Conservation (phyloP, 2,329 filamentous ascomycete species). For the Cladosporium cucumerinum region DNA sequence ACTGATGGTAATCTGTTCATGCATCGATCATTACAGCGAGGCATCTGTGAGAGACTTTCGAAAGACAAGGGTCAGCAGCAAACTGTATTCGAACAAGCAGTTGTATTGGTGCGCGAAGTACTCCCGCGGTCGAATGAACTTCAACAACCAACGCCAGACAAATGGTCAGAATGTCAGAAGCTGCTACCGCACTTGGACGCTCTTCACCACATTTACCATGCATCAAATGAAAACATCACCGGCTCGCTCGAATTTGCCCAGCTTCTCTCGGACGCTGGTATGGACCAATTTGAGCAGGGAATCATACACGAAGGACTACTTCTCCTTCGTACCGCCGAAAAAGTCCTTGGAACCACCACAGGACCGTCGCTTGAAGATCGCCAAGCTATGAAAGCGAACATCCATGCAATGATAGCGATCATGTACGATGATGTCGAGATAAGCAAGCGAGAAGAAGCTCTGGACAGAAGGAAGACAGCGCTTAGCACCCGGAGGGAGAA, state of each 20-base stretch:
- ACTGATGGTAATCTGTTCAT: not conserved
- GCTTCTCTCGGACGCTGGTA: not conserved
- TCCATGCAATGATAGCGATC: not conserved
- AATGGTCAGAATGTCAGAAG: not conserved
- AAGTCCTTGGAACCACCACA: not conserved
- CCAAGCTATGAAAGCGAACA: not conserved
- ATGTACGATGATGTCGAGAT: not conserved
- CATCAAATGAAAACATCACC: not conserved
- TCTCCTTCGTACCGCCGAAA: not conserved
- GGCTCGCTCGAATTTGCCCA: not conserved
- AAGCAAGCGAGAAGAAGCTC: not conserved
- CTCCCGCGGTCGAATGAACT: not conserved
- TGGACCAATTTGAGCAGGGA: not conserved
- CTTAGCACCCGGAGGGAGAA: not conserved
- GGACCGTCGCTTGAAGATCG: not conserved
- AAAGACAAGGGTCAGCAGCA: not conserved
- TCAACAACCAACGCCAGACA: constrained; percentile 1
- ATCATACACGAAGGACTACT: not conserved
- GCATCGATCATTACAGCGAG: not conserved
- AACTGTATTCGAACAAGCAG: not conserved
- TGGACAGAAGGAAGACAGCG: not conserved
- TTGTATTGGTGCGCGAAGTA: not conserved
- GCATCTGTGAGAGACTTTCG: not conserved
- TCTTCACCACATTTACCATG: not conserved
- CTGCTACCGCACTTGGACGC: not conserved